Conservation (phyloP, 2,329 filamentous ascomycete genomes). For the Phyllosticta citribraziliensis region DNA sequence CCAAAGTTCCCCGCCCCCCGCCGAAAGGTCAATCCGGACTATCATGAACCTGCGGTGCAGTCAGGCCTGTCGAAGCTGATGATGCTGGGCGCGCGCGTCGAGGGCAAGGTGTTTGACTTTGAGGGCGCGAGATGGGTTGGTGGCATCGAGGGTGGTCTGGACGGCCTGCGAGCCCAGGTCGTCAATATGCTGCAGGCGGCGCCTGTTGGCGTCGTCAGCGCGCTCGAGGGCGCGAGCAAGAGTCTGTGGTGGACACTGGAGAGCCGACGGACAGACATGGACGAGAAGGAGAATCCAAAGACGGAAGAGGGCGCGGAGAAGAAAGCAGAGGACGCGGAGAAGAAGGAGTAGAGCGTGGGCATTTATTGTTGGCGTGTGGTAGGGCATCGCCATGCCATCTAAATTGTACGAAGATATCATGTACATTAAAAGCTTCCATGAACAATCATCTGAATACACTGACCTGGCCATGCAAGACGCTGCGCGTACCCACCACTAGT, state of each 20-base stretch:
- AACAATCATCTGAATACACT: background rate
- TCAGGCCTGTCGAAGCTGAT: constrained; percentile 77
- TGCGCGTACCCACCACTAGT: no score
- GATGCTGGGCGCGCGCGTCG: constrained; percentile 75
- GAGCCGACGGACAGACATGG: constrained; percentile 67
- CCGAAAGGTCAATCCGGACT: constrained; percentile 65
- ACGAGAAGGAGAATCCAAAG: constrained; percentile 51
- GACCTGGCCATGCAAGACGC: no score
- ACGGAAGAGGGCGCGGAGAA: constrained; percentile 1
- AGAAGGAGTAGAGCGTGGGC: background rate
- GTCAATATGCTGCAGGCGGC: constrained; percentile 71
- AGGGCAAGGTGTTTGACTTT: constrained; percentile 73
- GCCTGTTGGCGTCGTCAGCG: constrained; percentile 64
- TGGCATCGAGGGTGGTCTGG: constrained; percentile 70
- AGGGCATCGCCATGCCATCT: no score
- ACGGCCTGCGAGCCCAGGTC: constrained; percentile 71
- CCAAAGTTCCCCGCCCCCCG: constrained; percentile 69
- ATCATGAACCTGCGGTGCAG: constrained; percentile 71
- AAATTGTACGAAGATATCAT: no score
- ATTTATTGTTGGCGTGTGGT: no score
- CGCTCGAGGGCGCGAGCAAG: constrained; percentile 71
- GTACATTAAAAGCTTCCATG: background rate
- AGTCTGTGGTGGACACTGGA: constrained; percentile 84
- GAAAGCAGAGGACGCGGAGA: background rate
- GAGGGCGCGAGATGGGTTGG: constrained; percentile 62